phyloP scores from a whole-genome alignment of 441 rosid species.

The Codiaeum variegatum region DNA sequence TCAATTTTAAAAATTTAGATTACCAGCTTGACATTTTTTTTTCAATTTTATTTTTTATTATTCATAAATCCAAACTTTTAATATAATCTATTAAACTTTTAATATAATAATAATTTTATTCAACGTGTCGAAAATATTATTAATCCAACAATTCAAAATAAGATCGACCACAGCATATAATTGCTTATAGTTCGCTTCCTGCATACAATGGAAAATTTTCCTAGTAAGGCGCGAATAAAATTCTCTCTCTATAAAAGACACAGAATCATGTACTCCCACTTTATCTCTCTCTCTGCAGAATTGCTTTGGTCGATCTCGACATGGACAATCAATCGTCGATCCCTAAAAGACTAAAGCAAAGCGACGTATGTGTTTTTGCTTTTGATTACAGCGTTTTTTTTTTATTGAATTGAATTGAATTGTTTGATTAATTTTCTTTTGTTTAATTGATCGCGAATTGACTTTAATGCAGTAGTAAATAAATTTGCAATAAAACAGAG shows the following conservation, averaged over 20 bases:
- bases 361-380: conserved; percentile 20
- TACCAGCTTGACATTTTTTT: too few relatives aligned
- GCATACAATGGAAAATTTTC: conserved; percentile 11
- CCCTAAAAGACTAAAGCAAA: conserved; percentile 17
- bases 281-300: background rate
- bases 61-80: too few relatives aligned
- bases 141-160: too few relatives aligned
- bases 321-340: conserved; percentile 8
- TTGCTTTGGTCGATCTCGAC: conserved; percentile 14
- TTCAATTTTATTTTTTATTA: too few relatives aligned
- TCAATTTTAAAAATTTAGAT: too few relatives aligned
- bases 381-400: background rate
- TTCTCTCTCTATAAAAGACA: background rate
- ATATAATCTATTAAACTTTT: too few relatives aligned
- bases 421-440: background rate
- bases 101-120: too few relatives aligned
- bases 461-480: background rate
- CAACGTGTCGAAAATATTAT: too few relatives aligned
- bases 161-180: background rate
- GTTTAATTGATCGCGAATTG: background rate
- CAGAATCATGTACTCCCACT: background rate
- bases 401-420: background rate
- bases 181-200: background rate
- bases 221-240: conserved; percentile 15
- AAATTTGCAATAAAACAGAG: too few relatives aligned